Base-by-base conservation (phyloP, 768 basidiomycete species). In the Boletus rubroflammeus region DNA sequence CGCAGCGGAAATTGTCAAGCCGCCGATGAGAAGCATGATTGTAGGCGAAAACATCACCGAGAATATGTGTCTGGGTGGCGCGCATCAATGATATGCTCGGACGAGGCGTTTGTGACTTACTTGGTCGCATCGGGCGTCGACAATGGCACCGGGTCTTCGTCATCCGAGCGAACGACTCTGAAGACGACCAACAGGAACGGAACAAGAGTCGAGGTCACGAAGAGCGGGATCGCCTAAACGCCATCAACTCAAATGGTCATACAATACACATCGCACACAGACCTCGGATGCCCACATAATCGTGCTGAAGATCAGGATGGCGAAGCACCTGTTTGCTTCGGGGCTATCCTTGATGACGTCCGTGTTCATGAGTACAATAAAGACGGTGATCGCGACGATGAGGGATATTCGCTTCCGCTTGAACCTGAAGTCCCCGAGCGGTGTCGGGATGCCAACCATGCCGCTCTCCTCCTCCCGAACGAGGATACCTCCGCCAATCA, bases 231-330 rank as follows among this genome's bases (percentile, higher is more conserved):
- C 23, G 95, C 93, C 93, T 96, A 58, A 31, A 51, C 21, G n/a
- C 15, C 25, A 21, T 68, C 25, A 52, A 21, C 6, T 41, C 14
- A 9, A 17, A 39, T 14, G 19, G 19, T 23, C 26, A 34, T 21
- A 54, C 26, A 2, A 31, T n/a, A 36, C 9, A 9, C 3, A 13
- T 5, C 6, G 6, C 29, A 10, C n/a, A 45, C 61, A 21, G 63
- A 91, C 93, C 84, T 99, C 97, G 5, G 93, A 88, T 19, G 96
- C 96, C 97, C 97, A 98, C 51, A 98, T 73, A 21, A 98, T 79
- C 6, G 95, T 97, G 60, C 91, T 90, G 61, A 98, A 91, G 3
- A 85, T 75, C 44, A 99, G 75, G 59, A 98, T 83, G 0, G 93
- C 95, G 58, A 97, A 84, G 64, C 95, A 98, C 47, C 86, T 86